Conservation (phyloP, 805 yeast species). For the Teunomyces stri region DNA sequence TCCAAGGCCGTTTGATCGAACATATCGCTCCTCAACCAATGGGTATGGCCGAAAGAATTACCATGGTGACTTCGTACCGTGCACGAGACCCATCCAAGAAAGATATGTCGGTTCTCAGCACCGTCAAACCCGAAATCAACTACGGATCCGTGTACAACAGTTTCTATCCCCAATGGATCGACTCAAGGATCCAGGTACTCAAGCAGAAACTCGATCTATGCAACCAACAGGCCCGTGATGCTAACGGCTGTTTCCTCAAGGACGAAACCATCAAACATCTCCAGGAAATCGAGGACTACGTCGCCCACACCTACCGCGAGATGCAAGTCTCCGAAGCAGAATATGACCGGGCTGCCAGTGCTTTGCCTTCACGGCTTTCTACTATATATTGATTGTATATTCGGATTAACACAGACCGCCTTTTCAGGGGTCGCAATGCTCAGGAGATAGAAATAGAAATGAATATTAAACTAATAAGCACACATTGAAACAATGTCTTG, state of each 20-base stretch:
- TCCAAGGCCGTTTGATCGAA: constrained; percentile 46
- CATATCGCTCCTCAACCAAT: constrained; percentile 48
- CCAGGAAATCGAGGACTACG: constrained; percentile 24
- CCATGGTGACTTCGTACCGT: constrained; percentile 42
- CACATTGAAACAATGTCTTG: too few relatives aligned
- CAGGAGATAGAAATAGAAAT: constrained; percentile 1
- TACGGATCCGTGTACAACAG: constrained; percentile 32
- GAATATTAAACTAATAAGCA: constrained; percentile 2
- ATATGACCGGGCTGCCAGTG: constrained; percentile 10
- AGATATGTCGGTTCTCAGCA: constrained; percentile 33
- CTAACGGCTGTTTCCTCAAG: constrained; percentile 25
- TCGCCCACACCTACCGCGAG: constrained; percentile 27
- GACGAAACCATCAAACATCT: constrained; percentile 14
- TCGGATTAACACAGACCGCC: constrained; percentile 2
- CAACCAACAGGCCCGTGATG: constrained; percentile 11
- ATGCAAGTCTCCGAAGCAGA: constrained; percentile 25
- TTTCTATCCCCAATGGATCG: constrained; percentile 39
- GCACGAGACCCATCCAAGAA: constrained; percentile 26
- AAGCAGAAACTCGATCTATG: constrained; percentile 23
- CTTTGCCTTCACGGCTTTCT: too few relatives aligned
- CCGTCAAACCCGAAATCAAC: constrained; percentile 40
- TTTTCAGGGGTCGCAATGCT: neutral
- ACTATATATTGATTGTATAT: constrained; percentile 4
- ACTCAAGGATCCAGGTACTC: constrained; percentile 26
- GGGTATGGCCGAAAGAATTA: constrained; percentile 36